Conservation (phyloP, 2,329 filamentous ascomycete species). For the Colletotrichum trifolii region DNA sequence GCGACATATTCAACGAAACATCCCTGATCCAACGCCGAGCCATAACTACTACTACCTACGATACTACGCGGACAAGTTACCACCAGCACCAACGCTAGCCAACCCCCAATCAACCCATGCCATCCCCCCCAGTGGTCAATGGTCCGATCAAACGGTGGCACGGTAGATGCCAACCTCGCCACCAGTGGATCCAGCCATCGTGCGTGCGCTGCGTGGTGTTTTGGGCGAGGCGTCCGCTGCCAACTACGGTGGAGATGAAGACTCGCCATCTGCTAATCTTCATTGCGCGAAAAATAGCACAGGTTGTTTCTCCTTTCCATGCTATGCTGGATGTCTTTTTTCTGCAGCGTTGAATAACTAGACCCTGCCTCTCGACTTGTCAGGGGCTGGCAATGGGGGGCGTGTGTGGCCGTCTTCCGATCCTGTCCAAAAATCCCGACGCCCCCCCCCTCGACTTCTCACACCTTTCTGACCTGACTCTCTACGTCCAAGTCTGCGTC, state of each 20-base stretch:
- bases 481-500: not conserved
- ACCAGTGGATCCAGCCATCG: constrained; percentile 8
- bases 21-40: not conserved
- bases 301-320: not conserved
- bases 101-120: too few relatives aligned
- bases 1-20: constrained; percentile 2
- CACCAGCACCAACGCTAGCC: not conserved
- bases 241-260: constrained; percentile 25
- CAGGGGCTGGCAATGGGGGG: constrained; percentile 10
- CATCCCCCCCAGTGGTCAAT: too few relatives aligned
- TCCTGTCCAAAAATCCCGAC: not conserved
- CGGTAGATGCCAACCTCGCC: constrained; percentile 12
- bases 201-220: constrained; percentile 1
- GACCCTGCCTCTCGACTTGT: not conserved
- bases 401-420: not conserved
- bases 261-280: not conserved
- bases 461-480: not conserved
- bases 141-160: too few relatives aligned
- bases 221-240: constrained; percentile 7
- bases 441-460: constrained; percentile 8
- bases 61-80: constrained; percentile 1
- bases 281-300: not conserved
- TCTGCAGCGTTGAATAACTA: constrained; percentile 11
- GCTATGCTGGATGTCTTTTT: not conserved
- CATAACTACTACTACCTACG: too few relatives aligned